These are phyloP conservation scores for Sporormia fimetaria DNA, from an alignment of 495 filamentous ascomycete genomes.

Conservation along the genomic window DNA sequence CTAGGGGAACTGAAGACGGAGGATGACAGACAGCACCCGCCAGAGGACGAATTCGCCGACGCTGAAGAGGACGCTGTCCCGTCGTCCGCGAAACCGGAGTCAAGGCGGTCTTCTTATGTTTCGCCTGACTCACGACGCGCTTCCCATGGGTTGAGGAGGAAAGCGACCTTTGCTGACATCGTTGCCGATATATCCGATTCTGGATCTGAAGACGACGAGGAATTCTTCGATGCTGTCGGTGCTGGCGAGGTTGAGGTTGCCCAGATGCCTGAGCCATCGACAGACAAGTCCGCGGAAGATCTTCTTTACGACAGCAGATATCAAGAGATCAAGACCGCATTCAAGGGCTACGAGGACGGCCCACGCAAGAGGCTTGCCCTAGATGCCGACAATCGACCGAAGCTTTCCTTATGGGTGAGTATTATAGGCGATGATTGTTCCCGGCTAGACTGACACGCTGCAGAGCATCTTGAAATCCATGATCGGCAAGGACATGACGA, in stretches of 20 bases:
- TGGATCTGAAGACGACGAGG: constrained; percentile 74
- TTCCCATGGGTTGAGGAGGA: constrained; percentile 35
- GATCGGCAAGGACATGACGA: constrained; percentile 99
- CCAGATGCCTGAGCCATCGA: constrained; percentile 39
- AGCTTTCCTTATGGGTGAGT: constrained; percentile 90
- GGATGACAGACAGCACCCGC: constrained; percentile 27
- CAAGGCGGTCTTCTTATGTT: neutral
- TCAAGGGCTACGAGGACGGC: constrained; percentile 83
- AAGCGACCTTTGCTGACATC: constrained; percentile 44
- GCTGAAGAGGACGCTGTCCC: constrained; percentile 10
- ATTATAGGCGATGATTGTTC: neutral
- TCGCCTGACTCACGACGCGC: constrained; percentile 6
- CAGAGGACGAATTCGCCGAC: constrained; percentile 21
- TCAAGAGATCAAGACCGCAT: constrained; percentile 59
- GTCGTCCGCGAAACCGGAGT: neutral
- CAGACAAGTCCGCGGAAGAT: constrained; percentile 33
- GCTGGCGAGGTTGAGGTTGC: constrained; percentile 78
- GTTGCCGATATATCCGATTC: constrained; percentile 41
- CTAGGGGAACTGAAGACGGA: constrained; percentile 51
- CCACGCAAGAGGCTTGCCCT: constrained; percentile 67
- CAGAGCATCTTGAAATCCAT: constrained; percentile 96
- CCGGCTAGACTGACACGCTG: constrained; percentile 24
- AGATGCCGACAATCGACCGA: constrained; percentile 85
- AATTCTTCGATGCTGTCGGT: constrained; percentile 96
- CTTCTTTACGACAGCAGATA: constrained; percentile 41